Percentiles rank a stretch among this genome's conserved stretches.
Evolutionary conservation across 768 basidiomycete genomes (phyloP).

Genomic region (Termitomyces sp.): DNA sequence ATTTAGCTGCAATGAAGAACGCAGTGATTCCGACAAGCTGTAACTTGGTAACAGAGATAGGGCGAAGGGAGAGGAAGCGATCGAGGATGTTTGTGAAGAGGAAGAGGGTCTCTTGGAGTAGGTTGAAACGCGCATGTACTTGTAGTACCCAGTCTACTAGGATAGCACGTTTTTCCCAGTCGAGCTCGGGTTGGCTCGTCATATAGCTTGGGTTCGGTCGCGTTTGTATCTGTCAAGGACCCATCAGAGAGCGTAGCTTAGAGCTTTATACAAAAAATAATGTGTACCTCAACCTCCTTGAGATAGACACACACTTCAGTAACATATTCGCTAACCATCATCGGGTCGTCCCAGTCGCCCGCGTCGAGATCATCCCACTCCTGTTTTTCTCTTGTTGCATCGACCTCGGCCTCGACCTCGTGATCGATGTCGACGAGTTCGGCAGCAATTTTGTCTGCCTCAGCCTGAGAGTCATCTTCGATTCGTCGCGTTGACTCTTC

Average conservation of each 20-base stretch:
- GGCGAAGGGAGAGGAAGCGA: conserved; percentile 66
- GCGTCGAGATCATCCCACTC: conserved; percentile 85
- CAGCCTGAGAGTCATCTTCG: conserved; percentile 36
- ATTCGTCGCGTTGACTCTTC: conserved; percentile 31
- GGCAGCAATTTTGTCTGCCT: conserved; percentile 36
- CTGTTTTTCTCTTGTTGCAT: conserved; percentile 42
- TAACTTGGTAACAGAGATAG: conserved; percentile 78
- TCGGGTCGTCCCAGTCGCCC: conserved; percentile 84
- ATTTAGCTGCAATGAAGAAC: conserved; percentile 87
- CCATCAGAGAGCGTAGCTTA: conserved; percentile 8
- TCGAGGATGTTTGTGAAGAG: conserved; percentile 84
- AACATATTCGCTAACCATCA: conserved; percentile 93
- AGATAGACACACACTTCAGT: conserved; percentile 85
- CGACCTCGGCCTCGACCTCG: conserved; percentile 20
- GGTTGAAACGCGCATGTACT: conserved; percentile 81
- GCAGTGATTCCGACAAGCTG: conserved; percentile 90
- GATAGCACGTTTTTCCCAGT: conserved; percentile 87
- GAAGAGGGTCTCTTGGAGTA: conserved; percentile 90
- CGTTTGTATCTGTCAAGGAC: conserved; percentile 50
- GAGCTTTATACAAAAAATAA: background rate
- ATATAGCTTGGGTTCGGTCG: conserved; percentile 87
- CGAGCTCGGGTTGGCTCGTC: conserved; percentile 75
- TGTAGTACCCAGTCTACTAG: conserved; percentile 94
- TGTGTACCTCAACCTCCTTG: conserved; percentile 70
- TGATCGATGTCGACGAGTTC: conserved; percentile 28